Evolutionary conservation across 176 grass and related monocot species (phyloP), one percentile per base, ranked within the genome.

Genomic region (Oryza punctata): DNA sequence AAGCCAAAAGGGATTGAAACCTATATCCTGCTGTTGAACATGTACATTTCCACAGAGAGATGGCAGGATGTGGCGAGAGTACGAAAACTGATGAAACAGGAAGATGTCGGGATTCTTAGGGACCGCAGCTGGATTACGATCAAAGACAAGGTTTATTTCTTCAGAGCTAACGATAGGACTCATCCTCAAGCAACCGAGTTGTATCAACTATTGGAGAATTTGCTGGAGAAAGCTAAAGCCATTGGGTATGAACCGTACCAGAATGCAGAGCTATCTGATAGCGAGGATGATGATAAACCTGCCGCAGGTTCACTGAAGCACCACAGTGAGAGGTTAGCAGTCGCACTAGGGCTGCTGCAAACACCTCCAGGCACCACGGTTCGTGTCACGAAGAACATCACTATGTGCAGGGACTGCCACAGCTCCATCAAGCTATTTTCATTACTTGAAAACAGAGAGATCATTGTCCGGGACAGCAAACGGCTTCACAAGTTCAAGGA

Each of bases 341-440:
- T 97, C 86, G 89, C 80, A 3, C 81, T 94, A 66, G 92, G 91
- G 27, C 75, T 97, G 88, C 89, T 97, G n/a, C 32, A 90, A 71
- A 90, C 73, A 24, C 46, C 87, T 65, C 80, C 86, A 38, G 83
- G 76, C 9, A 33, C 81, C 23, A 75, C 88, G 26, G 66, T 97
- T 16, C 81, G 94, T 11, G 80, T 97, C 60, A 76, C 87, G 1
- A 97, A 97, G 80, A 97, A 94, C 35, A 97, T 97, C 47, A 82
- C 90, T 15, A 97, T 97, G 94, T 97, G 94, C 80, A 92, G 90
- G 80, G 92, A 97, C 72, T 97, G 94, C 76, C 94, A 97, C 37
- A 87, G 83, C 65, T 90, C 90, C 57, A 87, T 89, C 38, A 97
- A 97, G 67, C 87, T 87, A 43, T 86, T 97, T 65, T 92, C 94